Percentiles rank a stretch among this genome's conserved stretches.
These are phyloP conservation scores for Malus fusca DNA, from an alignment of 306 rosid species.

Conservation along the genomic window DNA sequence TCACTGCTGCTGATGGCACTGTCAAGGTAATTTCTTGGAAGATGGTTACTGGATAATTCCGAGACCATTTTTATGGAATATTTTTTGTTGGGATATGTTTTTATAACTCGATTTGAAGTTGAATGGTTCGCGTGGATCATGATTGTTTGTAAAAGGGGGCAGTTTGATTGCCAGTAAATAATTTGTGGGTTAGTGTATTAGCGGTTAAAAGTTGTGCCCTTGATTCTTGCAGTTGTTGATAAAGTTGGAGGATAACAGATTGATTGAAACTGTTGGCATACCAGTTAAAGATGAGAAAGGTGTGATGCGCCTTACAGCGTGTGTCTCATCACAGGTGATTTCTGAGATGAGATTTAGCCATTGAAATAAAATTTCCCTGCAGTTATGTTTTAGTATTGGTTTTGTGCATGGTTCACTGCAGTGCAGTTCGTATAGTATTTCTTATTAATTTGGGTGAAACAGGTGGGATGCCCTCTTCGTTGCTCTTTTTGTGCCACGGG, in stretches of 20 bases:
- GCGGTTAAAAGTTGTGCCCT: neutral
- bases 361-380: neutral
- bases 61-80: neutral
- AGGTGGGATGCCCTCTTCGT: constrained; percentile 93
- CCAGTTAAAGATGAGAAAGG: constrained; percentile 57
- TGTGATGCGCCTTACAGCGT: constrained; percentile 84
- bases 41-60: neutral
- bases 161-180: neutral
- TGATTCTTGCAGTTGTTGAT: constrained; percentile 62
- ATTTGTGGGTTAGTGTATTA: neutral
- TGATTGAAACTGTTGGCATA: constrained; percentile 95
- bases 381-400: neutral
- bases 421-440: neutral
- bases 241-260: constrained; percentile 84
- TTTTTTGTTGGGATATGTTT: neutral
- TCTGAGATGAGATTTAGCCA: constrained; percentile 7
- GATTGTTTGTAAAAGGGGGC: neutral
- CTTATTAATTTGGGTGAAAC: constrained; percentile 15
- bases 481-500: constrained; percentile 99
- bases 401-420: neutral
- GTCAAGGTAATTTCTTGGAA: constrained; percentile 45
- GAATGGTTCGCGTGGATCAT: neutral
- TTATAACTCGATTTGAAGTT: neutral
- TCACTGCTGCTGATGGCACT: constrained; percentile 88
- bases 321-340: constrained; percentile 92